A percentile compares a stretch with the other conserved stretches of the same genome.
Evolutionary conservation across 768 basidiomycete genomes (phyloP).

Genomic region (Xerocomellus intermedius): DNA sequence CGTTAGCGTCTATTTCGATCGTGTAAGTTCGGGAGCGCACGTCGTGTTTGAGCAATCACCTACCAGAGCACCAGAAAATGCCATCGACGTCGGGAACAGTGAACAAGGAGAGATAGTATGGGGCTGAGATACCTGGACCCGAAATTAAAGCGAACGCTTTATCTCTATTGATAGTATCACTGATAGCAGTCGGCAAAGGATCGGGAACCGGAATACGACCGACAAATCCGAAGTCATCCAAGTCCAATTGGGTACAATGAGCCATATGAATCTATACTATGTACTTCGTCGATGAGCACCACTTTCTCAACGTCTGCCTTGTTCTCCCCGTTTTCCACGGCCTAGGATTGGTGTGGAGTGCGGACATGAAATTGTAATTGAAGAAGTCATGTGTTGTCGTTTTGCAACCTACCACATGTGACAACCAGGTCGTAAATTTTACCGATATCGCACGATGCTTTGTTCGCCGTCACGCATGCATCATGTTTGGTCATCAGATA

Average conservation of each 20-base stretch:
- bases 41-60: constrained; percentile 20
- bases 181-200: background rate
- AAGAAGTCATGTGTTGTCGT: too few species aligned
- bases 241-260: too few species aligned
- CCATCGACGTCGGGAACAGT: constrained; percentile 48
- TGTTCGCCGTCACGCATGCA: background rate
- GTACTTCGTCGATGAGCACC: too few species aligned
- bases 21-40: constrained; percentile 6
- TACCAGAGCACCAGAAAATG: constrained; percentile 85
- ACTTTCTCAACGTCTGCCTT: too few species aligned
- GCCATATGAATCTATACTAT: too few species aligned
- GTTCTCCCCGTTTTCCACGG: background rate
- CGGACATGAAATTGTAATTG: too few species aligned
- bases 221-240: background rate
- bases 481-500: background rate
- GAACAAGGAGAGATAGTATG: background rate
- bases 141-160: background rate
- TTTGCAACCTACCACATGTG: too few species aligned
- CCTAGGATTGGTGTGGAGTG: too few species aligned
- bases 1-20: constrained; percentile 65
- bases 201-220: background rate
- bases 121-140: too few species aligned
- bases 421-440: too few species aligned
- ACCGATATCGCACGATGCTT: too few species aligned
- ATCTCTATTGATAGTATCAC: background rate